Conservation (phyloP, 495 filamentous ascomycete species). For the Schizothecium vesticola region DNA sequence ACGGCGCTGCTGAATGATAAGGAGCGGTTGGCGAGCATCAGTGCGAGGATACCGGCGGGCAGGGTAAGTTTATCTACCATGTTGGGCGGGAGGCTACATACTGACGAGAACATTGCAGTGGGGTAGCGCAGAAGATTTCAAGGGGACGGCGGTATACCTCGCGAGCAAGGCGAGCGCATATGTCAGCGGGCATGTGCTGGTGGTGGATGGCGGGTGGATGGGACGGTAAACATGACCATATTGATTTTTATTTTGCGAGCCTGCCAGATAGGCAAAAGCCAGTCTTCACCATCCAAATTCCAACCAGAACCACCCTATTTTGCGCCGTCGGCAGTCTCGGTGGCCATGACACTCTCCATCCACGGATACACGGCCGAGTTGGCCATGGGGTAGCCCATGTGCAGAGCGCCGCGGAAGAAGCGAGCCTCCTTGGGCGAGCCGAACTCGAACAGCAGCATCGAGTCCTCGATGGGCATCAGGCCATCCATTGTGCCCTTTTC, state of each 20-base stretch:
- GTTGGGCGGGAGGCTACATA: neutral
- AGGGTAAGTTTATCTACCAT: conserved; percentile 31
- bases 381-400: conserved; percentile 61
- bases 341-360: conserved; percentile 47
- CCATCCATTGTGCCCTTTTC: conserved; percentile 61
- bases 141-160: conserved; percentile 74
- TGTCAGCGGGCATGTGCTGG: conserved; percentile 73
- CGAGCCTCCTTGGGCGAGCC: conserved; percentile 67
- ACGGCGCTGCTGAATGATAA: conserved; percentile 69
- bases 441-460: conserved; percentile 59
- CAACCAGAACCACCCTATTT: neutral
- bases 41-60: conserved; percentile 77
- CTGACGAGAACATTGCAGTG: conserved; percentile 39
- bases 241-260: neutral
- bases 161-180: conserved; percentile 72
- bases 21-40: conserved; percentile 63
- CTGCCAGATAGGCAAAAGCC: neutral
- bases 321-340: neutral
- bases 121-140: conserved; percentile 86
- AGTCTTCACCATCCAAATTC: neutral
- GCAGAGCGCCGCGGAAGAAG: conserved; percentile 55
- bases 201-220: conserved; percentile 95
- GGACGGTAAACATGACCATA: conserved; percentile 51
- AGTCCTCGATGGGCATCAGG: conserved; percentile 76
- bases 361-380: conserved; percentile 50